Evolutionary conservation across 345 rosid species (phyloP).

Genomic region (Gynandropsis gynandra): DNA sequence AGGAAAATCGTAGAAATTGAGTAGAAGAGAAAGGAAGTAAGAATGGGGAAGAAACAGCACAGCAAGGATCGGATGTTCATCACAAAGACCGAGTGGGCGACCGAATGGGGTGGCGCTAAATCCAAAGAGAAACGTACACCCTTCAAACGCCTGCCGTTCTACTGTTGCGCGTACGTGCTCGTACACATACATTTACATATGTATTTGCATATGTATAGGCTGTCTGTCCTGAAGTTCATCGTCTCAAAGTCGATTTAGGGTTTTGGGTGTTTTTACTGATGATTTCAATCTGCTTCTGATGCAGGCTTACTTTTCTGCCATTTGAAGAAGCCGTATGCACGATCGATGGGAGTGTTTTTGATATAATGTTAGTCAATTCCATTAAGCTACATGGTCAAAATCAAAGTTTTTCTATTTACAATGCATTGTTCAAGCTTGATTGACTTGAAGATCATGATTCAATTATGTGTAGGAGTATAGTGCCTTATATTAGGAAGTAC

Average conservation of each 20-base stretch:
- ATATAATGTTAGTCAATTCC: slow-evolving; percentile 54
- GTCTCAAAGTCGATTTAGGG: background rate
- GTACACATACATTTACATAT: background rate
- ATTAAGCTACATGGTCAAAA: background rate
- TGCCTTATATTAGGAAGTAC: slow-evolving; percentile 73
- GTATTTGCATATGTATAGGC: background rate
- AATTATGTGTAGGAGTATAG: slow-evolving; percentile 47
- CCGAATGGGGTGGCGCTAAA: slow-evolving; percentile 99
- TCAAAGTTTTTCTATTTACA: background rate
- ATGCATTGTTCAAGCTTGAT: background rate
- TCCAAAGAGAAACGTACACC: slow-evolving; percentile 63
- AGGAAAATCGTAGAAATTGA: too few species aligned
- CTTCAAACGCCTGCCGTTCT: slow-evolving; percentile 92
- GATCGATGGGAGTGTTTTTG: slow-evolving; percentile 77
- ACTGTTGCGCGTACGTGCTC: slow-evolving; percentile 81
- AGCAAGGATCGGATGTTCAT: slow-evolving; percentile 97
- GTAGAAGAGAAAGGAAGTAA: slow-evolving; percentile 11
- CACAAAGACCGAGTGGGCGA: slow-evolving; percentile 96
- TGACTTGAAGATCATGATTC: background rate
- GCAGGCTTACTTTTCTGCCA: slow-evolving; percentile 88
- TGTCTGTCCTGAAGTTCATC: background rate
- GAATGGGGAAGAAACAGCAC: slow-evolving; percentile 97
- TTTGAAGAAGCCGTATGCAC: slow-evolving; percentile 76
- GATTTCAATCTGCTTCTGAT: background rate
- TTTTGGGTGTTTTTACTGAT: background rate